Evolutionary conservation across 106 monocot species (phyloP), one percentile per base, ranked within the genome.

Genomic region (Acanthochlamys bracteata): DNA sequence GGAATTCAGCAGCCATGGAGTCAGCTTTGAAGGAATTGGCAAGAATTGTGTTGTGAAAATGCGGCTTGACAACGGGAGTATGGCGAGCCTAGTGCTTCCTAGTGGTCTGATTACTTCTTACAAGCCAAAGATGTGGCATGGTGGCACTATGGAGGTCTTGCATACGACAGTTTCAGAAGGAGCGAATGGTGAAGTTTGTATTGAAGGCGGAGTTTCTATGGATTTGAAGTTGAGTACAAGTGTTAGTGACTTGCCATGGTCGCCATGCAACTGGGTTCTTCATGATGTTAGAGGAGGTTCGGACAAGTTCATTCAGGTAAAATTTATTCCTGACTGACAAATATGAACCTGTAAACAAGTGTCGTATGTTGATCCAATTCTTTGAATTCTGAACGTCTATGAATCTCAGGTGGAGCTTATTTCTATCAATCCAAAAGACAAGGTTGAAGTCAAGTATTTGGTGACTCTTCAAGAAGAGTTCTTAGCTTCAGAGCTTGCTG

Each of bases 121-220:
- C 59, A 85, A 77, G 66, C 89, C 93, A 7, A 25, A 19, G 14
- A 80, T 89, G 89, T 93, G 93, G 93, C 88, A 93, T 33, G 93
- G 89, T 10, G 55, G 68, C 63, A 66, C 57, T 1, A 33, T 65
- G 2, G 89, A 93, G 57, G 78, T 89, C 60, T 71, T 93, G 17
- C 89, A 89, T 39, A 85, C 85, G 0, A 49, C 42, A 0, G 93
- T 93, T 20, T 71, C 76, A 0, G 69, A 82, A 59, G 46, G 63
- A n/a, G 64, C 57, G 11, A 53, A 55, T 14, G 74, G 74, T 7
- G 80, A 63, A 10, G 63, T 60, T 45, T 66, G 66, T n/a, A 68
- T 82, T 40, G 74, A 63, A 33, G 89, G 73, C 59, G 89, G 82
- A 59, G 80, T 75, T 39, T 86, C 78, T 26, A 60, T 76, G 66